Evolutionary conservation across 495 filamentous ascomycete species (phyloP).

Genomic region (Apodospora peruviana): DNA sequence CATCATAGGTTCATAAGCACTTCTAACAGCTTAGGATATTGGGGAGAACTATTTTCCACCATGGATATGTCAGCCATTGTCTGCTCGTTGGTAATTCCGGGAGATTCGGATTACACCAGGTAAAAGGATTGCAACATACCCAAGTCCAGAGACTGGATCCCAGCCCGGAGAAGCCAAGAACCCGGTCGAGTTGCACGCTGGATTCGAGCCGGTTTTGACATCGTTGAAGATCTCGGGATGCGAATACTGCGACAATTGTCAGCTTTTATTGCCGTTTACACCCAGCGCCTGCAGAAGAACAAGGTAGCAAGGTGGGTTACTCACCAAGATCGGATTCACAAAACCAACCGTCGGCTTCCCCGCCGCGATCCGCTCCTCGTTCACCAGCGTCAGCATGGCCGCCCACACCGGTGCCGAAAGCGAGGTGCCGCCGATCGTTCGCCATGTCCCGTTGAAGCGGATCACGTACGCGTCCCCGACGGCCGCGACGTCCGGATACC

Average conservation of each 20-base stretch:
- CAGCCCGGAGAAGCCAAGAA: slow-evolving; percentile 48
- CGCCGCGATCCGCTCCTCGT: slow-evolving; percentile 52
- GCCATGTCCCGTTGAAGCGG: slow-evolving; percentile 30
- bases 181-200: slow-evolving; percentile 51
- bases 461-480: slow-evolving; percentile 51
- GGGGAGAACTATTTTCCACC: slow-evolving; percentile 4
- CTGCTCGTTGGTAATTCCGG: neutral
- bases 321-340: slow-evolving; percentile 54
- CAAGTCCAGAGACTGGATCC: slow-evolving; percentile 58
- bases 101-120: neutral
- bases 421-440: slow-evolving; percentile 46
- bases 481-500: slow-evolving; percentile 58
- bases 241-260: slow-evolving; percentile 38
- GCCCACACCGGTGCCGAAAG: slow-evolving; percentile 53
- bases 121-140: slow-evolving; percentile 15
- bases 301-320: too few species aligned
- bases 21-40: slow-evolving; percentile 1
- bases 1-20: neutral
- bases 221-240: slow-evolving; percentile 56
- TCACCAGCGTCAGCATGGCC: slow-evolving; percentile 55
- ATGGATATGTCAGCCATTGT: neutral
- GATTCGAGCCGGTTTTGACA: slow-evolving; percentile 52
- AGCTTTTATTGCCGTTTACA: too few species aligned
- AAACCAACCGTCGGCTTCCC: slow-evolving; percentile 48
- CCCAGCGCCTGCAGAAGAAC: too few species aligned